These are phyloP conservation scores for Eremothecium cymbalariae DNA, from an alignment of 1,139 yeast genomes.

Conservation along the genomic window DNA sequence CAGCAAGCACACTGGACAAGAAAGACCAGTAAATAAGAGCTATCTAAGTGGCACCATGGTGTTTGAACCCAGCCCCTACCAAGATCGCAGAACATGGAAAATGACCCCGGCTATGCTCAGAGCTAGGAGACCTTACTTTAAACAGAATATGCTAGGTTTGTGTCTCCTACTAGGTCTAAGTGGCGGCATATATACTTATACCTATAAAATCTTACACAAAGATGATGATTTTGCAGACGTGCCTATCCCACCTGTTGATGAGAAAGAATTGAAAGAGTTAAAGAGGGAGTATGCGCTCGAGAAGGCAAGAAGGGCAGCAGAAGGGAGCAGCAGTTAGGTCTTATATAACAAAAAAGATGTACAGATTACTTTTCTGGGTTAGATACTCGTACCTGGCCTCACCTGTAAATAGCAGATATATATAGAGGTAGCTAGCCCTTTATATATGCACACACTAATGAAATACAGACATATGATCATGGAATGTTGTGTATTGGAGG, in stretches of 20 bases:
- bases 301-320: slow-evolving; percentile 30
- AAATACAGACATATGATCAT: too few relatives aligned
- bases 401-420: too few relatives aligned
- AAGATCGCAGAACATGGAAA: slow-evolving; percentile 69
- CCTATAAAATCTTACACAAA: slow-evolving; percentile 60
- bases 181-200: slow-evolving; percentile 62
- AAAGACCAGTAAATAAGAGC: neutral
- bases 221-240: slow-evolving; percentile 79
- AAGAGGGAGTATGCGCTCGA: slow-evolving; percentile 52
- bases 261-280: slow-evolving; percentile 63
- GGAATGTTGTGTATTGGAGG: too few relatives aligned
- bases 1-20: neutral
- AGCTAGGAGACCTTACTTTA: slow-evolving; percentile 79
- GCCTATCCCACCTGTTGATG: slow-evolving; percentile 87
- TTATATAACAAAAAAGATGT: too few relatives aligned
- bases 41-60: slow-evolving; percentile 13
- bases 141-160: slow-evolving; percentile 62
- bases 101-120: slow-evolving; percentile 92
- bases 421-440: too few relatives aligned
- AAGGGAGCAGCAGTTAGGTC: too few relatives aligned
- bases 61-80: slow-evolving; percentile 43
- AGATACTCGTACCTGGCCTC: too few relatives aligned
- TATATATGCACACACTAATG: too few relatives aligned
- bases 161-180: slow-evolving; percentile 53
- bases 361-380: too few relatives aligned